Evolutionary conservation across 768 basidiomycete species (phyloP), one percentile per base, ranked within the genome.

Genomic region (Boletus speciosus): DNA sequence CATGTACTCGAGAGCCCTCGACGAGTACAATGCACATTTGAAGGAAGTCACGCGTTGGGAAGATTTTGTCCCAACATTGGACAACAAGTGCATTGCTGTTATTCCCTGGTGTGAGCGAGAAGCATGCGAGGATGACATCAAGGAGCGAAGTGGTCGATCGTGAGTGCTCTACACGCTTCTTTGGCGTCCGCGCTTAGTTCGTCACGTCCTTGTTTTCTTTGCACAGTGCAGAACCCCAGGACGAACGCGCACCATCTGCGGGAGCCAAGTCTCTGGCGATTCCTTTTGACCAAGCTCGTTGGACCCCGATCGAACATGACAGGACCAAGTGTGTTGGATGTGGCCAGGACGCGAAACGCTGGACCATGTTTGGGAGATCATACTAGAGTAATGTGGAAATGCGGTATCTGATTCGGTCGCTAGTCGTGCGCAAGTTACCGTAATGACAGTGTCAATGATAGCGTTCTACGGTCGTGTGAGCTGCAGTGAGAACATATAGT

Each of bases 231-330:
- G 92, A 94, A 69, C 88, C 85, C 5, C 86, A 87, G 62, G 97
- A 99, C 66, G 93, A 93, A 68, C 90, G 92, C 32, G 96, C 95
- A 16, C 97, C 97, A 0, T 95, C 93, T 15, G 94, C 97, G 12
- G 97, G 97, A 47, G 97, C 97, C 55, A 99, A 99, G 71, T 93
- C 93, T 0, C 85, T 99, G 4, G 89, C 88, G 62, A 98, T 98
- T 74, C 97, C 97, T 5, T 95, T 95, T 69, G 90, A 98, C 63
- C 97, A 98, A 73, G 78, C 75, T 4, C 82, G 80, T 36, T 98
- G 87, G 84, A 77, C 84, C 6, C 74, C 82, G 32, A 90, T 96
- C 70, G 85, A 88, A 63, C 80, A 78, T 44, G 90, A 92, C 51
- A 82, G 89, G 74, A 95, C 90, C 31, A 93, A 88, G 66, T 99